These are phyloP conservation scores for Aspergillus neotritici DNA, from an alignment of 2,329 filamentous ascomycete genomes.

Conservation along the genomic window DNA sequence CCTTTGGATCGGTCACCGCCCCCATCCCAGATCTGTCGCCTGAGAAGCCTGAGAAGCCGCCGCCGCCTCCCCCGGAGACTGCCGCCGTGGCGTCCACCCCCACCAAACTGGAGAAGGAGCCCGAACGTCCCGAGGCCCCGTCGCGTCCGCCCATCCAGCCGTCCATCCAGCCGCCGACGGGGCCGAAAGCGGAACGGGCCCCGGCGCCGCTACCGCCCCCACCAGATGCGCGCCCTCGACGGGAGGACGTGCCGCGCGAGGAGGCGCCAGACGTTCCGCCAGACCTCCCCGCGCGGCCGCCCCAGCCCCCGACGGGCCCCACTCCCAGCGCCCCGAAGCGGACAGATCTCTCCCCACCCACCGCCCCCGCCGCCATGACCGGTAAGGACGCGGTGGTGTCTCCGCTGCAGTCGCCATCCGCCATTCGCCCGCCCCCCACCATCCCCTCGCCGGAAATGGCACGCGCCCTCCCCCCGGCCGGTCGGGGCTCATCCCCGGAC, in stretches of 20 bases:
- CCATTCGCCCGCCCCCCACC: slow-evolving; percentile 15
- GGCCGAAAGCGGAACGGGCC: slow-evolving; percentile 39
- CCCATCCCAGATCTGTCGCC: slow-evolving; percentile 19
- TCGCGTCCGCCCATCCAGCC: slow-evolving; percentile 23
- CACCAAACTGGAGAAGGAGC: slow-evolving; percentile 20
- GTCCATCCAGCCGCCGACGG: slow-evolving; percentile 37
- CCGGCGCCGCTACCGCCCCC: slow-evolving; percentile 16
- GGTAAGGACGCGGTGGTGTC: slow-evolving; percentile 18
- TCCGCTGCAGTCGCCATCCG: slow-evolving; percentile 16
- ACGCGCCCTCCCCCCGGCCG: slow-evolving; percentile 20
- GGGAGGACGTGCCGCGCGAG: slow-evolving; percentile 20
- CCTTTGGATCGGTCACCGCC: slow-evolving; percentile 36
- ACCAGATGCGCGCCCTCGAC: slow-evolving; percentile 20
- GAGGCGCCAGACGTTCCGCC: slow-evolving; percentile 15
- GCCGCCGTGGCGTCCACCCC: slow-evolving; percentile 3
- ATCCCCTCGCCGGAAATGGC: slow-evolving; percentile 23
- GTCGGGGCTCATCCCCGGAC: slow-evolving; percentile 26
- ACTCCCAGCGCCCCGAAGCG: slow-evolving; percentile 15
- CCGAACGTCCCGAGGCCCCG: slow-evolving; percentile 11
- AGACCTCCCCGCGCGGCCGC: slow-evolving; percentile 21
- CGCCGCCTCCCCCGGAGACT: slow-evolving; percentile 11
- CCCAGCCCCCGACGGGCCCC: slow-evolving; percentile 16
- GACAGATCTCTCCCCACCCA: slow-evolving; percentile 31
- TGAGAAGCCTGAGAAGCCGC: slow-evolving; percentile 20
- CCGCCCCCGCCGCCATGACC: slow-evolving; percentile 33